Evolutionary conservation across 1,284 basidiomycete species (phyloP).

Genomic region (Trichosporon coremiiforme): DNA sequence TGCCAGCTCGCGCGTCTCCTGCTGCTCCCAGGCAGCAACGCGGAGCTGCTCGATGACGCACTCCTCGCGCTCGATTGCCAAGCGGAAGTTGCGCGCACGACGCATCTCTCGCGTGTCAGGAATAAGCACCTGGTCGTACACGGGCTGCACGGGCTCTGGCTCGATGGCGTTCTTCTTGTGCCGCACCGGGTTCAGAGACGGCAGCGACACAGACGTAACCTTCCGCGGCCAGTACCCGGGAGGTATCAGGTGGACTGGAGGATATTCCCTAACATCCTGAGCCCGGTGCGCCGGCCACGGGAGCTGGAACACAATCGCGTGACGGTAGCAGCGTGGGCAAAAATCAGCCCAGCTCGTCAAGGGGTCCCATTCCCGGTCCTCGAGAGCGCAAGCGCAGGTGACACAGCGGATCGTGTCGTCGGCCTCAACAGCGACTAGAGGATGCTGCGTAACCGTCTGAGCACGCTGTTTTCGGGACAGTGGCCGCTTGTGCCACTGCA

Average conservation of each 20-base stretch:
- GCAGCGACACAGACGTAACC: conserved; percentile 41
- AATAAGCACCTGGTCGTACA: conserved; percentile 7
- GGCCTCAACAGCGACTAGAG: conserved; percentile 34
- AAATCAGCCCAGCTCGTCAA: conserved; percentile 43
- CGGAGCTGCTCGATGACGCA: conserved; percentile 39
- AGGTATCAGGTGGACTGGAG: conserved; percentile 43
- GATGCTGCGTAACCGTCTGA: conserved; percentile 25
- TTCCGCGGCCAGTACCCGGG: conserved; percentile 37
- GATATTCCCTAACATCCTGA: conserved; percentile 42
- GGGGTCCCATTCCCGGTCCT: conserved; percentile 47
- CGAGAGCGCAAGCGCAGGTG: conserved; percentile 45
- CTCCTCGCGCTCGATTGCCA: conserved; percentile 26
- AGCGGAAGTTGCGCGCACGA: conserved; percentile 18
- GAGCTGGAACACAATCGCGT: conserved; percentile 48
- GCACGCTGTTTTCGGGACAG: conserved; percentile 1
- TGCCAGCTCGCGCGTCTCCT: conserved; percentile 22
- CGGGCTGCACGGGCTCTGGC: conserved; percentile 17
- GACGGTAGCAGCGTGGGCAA: conserved; percentile 50
- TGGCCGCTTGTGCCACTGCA: conserved; percentile 18
- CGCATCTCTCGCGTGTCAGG: conserved; percentile 22
- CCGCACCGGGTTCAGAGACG: conserved; percentile 32
- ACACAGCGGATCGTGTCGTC: conserved; percentile 37
- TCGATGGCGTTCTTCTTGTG: conserved; percentile 34
- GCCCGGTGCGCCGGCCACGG: conserved; percentile 48
- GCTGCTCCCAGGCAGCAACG: conserved; percentile 37